A percentile compares a stretch with the other conserved stretches of the same genome.
Conservation (phyloP, 192 early-diverging fungal species). For the Backusella luteola region DNA sequence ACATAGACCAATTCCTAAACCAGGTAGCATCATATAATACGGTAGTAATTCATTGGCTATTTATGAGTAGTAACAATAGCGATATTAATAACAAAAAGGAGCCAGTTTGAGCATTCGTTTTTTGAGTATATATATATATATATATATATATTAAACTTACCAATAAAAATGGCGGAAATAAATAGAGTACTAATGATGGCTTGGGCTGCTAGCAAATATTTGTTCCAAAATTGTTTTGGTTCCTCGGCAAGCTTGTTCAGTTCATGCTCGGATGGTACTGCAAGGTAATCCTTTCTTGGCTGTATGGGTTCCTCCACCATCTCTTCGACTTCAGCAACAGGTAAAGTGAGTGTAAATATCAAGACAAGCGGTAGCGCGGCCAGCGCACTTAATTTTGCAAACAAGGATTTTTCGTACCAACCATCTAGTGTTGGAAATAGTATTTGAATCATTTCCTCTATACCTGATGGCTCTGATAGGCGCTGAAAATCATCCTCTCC, state of each 20-base stretch:
- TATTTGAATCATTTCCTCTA: conserved; percentile 21
- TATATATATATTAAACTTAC: conserved; percentile 9
- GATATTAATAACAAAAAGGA: not conserved
- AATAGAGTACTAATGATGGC: conserved; percentile 6
- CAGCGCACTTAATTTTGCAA: conserved; percentile 47
- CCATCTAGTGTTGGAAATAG: conserved; percentile 57
- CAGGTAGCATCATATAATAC: conserved; percentile 18
- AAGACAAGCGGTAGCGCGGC: conserved; percentile 52
- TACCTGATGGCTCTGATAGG: not conserved
- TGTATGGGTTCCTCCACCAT: not conserved
- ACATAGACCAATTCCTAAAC: conserved; percentile 31
- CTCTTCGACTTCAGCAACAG: conserved; percentile 53
- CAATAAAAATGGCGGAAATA: conserved; percentile 5
- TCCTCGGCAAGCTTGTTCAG: not conserved
- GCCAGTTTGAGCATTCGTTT: not conserved
- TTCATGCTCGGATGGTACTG: conserved; percentile 1
- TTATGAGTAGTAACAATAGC: not conserved
- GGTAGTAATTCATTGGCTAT: conserved; percentile 24
- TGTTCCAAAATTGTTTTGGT: not conserved
- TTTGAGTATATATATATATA: not conserved
- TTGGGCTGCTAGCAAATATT: conserved; percentile 1
- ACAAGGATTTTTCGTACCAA: conserved; percentile 50
- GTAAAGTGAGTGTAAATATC: conserved; percentile 55
- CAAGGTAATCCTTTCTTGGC: not conserved
- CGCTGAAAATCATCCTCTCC: not conserved